These are phyloP conservation scores for Calonectria pseudoreteaudii DNA, from an alignment of 2,329 filamentous ascomycete genomes.

Conservation along the genomic window DNA sequence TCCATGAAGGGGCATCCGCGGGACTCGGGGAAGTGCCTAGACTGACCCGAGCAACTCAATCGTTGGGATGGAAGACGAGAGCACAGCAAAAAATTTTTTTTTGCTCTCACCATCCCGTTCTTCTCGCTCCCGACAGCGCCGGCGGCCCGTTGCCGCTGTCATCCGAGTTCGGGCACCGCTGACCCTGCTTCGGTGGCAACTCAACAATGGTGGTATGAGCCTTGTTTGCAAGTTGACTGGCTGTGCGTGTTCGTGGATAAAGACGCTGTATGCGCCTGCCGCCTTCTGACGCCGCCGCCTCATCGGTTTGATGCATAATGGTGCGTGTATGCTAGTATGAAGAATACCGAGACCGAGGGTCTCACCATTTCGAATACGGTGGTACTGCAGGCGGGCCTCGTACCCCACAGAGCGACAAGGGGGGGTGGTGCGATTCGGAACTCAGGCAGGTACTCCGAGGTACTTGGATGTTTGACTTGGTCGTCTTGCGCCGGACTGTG, in stretches of 20 bases:
- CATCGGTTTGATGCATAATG: conserved; percentile 34
- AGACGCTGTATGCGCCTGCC: conserved; percentile 32
- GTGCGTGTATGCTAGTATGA: conserved; percentile 9
- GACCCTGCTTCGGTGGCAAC: conserved; percentile 3
- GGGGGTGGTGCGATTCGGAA: conserved; percentile 11
- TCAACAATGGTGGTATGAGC: not conserved
- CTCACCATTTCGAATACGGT: conserved; percentile 27
- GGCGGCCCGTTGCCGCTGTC: conserved; percentile 15
- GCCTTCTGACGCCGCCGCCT: conserved; percentile 29
- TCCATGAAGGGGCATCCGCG: conserved; percentile 19
- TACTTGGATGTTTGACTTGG: conserved; percentile 11
- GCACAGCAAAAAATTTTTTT: not conserved
- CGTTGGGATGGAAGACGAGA: not conserved
- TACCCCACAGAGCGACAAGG: conserved; percentile 22
- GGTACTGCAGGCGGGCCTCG: conserved; percentile 26
- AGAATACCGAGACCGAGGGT: conserved; percentile 14
- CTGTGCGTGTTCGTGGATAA: not conserved
- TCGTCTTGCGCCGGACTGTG: conserved; percentile 11
- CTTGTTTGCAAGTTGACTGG: not conserved
- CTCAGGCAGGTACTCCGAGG: conserved; percentile 6
- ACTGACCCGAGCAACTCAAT: conserved; percentile 14
- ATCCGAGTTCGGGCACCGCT: conserved; percentile 2
- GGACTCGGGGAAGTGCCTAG: conserved; percentile 17
- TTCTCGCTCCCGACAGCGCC: conserved; percentile 11
- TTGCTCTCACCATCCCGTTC: not conserved